Percentiles rank a stretch among this genome's conserved stretches.
These are phyloP conservation scores for Davidsoniella eucalypti DNA, from an alignment of 2,329 filamentous ascomycete genomes.

Conservation along the genomic window DNA sequence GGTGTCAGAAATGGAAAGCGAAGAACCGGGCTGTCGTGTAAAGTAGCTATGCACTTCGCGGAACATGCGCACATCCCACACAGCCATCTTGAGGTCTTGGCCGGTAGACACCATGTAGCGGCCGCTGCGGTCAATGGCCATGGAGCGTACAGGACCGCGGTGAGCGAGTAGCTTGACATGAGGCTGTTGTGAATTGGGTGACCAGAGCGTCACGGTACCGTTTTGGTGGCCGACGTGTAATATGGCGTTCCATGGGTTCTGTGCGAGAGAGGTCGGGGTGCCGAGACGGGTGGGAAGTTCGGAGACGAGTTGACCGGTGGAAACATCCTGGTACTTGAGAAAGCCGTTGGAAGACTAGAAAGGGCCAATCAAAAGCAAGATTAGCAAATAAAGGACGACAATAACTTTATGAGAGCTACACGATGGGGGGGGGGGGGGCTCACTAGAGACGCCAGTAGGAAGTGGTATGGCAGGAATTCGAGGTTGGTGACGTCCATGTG, in stretches of 20 bases:
- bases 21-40: slow-evolving; percentile 64
- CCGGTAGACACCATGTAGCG: slow-evolving; percentile 91
- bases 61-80: slow-evolving; percentile 92
- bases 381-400: slow-evolving; percentile 10
- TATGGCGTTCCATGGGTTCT: slow-evolving; percentile 87
- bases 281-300: slow-evolving; percentile 77
- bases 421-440: slow-evolving; percentile 26
- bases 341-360: slow-evolving; percentile 60
- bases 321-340: slow-evolving; percentile 88
- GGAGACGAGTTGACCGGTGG: slow-evolving; percentile 74
- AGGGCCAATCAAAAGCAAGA: background rate
- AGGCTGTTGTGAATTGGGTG: slow-evolving; percentile 71
- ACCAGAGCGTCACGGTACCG: slow-evolving; percentile 88
- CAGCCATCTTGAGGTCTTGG: slow-evolving; percentile 79
- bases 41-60: slow-evolving; percentile 84
- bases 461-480: slow-evolving; percentile 94
- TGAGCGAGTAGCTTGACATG: slow-evolving; percentile 86
- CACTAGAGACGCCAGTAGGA: slow-evolving; percentile 72
- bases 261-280: slow-evolving; percentile 63
- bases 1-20: slow-evolving; percentile 75
- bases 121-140: slow-evolving; percentile 77
- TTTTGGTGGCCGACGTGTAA: slow-evolving; percentile 90
- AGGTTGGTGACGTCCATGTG: slow-evolving; percentile 85
- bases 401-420: slow-evolving; percentile 8
- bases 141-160: slow-evolving; percentile 67